A percentile compares a stretch with the other conserved stretches of the same genome.
Conservation (phyloP, 2,329 filamentous ascomycete genomes). For the Cryphonectria naterciae region DNA sequence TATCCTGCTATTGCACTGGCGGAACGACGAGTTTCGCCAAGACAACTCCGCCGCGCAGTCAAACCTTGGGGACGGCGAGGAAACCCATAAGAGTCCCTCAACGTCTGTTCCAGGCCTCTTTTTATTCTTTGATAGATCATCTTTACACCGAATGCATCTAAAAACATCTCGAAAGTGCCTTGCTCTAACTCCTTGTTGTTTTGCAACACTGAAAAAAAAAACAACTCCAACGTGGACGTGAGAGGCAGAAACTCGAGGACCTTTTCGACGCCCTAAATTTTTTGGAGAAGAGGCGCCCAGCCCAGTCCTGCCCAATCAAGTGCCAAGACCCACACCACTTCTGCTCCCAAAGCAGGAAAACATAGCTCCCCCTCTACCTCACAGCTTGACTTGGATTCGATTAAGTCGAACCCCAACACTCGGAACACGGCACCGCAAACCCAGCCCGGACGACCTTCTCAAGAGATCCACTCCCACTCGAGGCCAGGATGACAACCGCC, state of each 20-base stretch:
- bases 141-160: background rate
- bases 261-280: background rate
- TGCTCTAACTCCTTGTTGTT: background rate
- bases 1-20: background rate
- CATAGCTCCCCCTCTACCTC: background rate
- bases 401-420: background rate
- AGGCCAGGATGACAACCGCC: constrained; percentile 26
- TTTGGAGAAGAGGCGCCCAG: background rate
- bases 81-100: constrained; percentile 20
- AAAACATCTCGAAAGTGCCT: background rate
- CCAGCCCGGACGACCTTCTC: background rate
- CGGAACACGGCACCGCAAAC: constrained; percentile 20
- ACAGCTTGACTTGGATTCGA: background rate
- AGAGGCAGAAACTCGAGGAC: background rate
- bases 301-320: constrained; percentile 12
- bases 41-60: constrained; percentile 18
- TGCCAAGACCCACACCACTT: constrained; percentile 10
- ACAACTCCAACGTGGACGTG: too few relatives aligned
- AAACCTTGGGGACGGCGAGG: constrained; percentile 15
- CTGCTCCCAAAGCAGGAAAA: background rate
- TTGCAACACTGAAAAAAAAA: background rate
- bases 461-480: background rate
- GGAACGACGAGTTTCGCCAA: constrained; percentile 16
- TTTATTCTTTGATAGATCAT: constrained; percentile 3
- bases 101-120: constrained; percentile 10